Evolutionary conservation across 2,329 filamentous ascomycete species (phyloP).

Genomic region (Fusarium sp.): DNA sequence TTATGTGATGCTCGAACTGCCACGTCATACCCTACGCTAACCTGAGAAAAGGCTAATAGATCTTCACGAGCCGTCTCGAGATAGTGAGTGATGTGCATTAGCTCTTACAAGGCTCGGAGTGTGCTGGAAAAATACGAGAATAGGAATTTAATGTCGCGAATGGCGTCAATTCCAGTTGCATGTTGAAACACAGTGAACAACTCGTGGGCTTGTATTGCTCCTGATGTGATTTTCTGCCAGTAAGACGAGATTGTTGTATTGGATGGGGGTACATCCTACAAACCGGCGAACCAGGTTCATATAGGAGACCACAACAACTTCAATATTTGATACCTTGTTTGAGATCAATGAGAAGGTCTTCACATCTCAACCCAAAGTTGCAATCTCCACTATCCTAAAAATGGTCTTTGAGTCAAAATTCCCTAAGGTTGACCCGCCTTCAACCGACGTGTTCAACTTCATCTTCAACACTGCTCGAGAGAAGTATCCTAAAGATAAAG

Average conservation of each 20-base stretch:
- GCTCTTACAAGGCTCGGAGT: background rate
- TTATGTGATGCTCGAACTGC: background rate
- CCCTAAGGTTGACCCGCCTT: background rate
- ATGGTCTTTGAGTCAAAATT: background rate
- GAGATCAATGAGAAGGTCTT: too few relatives aligned
- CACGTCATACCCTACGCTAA: background rate
- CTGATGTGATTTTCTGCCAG: background rate
- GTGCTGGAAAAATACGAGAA: background rate
- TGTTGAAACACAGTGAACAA: background rate
- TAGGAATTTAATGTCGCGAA: background rate
- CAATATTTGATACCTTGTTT: background rate
- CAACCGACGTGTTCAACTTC: background rate
- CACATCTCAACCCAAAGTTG: background rate
- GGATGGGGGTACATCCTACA: background rate
- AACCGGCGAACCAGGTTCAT: background rate
- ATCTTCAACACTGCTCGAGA: background rate
- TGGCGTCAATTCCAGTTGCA: background rate
- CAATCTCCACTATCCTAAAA: background rate
- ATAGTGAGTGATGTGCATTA: background rate
- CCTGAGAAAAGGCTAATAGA: background rate
- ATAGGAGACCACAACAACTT: background rate
- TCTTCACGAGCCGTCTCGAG: background rate
- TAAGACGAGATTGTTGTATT: background rate
- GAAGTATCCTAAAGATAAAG: background rate
- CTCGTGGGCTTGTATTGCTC: too few relatives aligned